Base-by-base conservation (phyloP, 768 basidiomycete species). In the Lactifluus piperatus region DNA sequence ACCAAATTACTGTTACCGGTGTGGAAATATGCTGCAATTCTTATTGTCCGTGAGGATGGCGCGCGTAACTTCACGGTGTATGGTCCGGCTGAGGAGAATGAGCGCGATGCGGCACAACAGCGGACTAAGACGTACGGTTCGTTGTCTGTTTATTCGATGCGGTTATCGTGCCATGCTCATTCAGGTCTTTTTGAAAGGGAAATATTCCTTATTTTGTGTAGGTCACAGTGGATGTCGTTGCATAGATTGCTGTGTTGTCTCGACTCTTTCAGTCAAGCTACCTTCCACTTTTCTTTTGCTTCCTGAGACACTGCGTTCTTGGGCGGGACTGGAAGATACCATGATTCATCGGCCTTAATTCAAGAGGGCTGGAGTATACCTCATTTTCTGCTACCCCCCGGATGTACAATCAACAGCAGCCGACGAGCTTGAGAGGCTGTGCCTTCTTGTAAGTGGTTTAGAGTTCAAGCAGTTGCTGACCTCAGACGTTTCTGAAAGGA, bases 21-120 rank as follows among this genome's bases (percentile, higher is more conserved):
- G 91, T 68, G 92, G 94, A 16, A 98, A 98, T 64, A 78, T 91
- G 94, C 94, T 0, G 86, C 86, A 32, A 91, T 98, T 64, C 79
- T 98, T 76, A 92, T 87, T 1, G 81, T 97, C 14, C 78, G 81
- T 54, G 89, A 86, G 51, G 79, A 78, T 64, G 87, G 80, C 24
- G 74, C 76, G 58, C 78, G 82, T 65, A 73, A 76, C 58, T 97
- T 97, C 68, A 87, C 81, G 16, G 90, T 92, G 18, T 97, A 88
- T 66, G 85, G 84, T 41, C 91, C 93, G 1, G 94, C 94, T 1
- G 80, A 79, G 64, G 94, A 95, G 79, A 97, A 97, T 67, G 85
- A 90, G 68, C 76, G 84, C 60, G 93, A 95, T 72, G 80, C 84
- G 66, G 85, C 85, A 39, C 84, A 86, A 75, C 86, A 86, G 52